phyloP scores from a whole-genome alignment of 1,139 yeast genomes.

The Debaryomyces sp. region DNA sequence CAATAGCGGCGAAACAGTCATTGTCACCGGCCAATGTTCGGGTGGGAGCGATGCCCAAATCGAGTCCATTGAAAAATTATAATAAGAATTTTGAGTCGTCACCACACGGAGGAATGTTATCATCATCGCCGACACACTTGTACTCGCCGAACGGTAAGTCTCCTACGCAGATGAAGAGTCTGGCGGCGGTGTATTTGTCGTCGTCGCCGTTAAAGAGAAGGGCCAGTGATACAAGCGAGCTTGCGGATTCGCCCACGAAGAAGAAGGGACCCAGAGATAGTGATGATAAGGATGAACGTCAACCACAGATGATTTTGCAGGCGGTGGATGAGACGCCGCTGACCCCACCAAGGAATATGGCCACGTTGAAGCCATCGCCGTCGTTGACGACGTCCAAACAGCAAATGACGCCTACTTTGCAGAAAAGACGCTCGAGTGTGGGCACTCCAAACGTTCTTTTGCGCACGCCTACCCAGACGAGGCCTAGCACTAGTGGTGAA shows the following conservation, averaged over 20 bases:
- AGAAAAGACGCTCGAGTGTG: conserved; percentile 24
- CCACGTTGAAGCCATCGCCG: conserved; percentile 41
- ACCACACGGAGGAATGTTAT: conserved; percentile 21
- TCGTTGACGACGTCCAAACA: conserved; percentile 24
- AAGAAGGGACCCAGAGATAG: conserved; percentile 23
- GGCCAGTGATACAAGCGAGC: conserved; percentile 14
- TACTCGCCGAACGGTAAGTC: conserved; percentile 46
- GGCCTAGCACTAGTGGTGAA: conserved; percentile 16
- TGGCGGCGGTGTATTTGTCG: conserved; percentile 36
- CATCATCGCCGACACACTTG: conserved; percentile 37
- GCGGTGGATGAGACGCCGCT: conserved; percentile 29
- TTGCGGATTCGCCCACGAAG: conserved; percentile 37
- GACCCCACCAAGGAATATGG: conserved; percentile 28
- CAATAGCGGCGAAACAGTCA: conserved; percentile 49
- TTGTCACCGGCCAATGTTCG: conserved; percentile 27
- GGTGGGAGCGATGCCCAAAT: conserved; percentile 18
- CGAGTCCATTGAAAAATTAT: conserved; percentile 37
- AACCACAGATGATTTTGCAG: conserved; percentile 45
- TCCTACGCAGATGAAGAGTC: conserved; percentile 45
- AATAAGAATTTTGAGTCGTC: conserved; percentile 22
- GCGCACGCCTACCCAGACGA: conserved; percentile 42
- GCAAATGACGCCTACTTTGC: conserved; percentile 41
- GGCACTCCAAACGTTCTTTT: conserved; percentile 25
- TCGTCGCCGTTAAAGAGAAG: conserved; percentile 34
- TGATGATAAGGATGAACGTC: conserved; percentile 10